A percentile compares a stretch with the other conserved stretches of the same genome.
Evolutionary conservation across 2,329 filamentous ascomycete species (phyloP).

Genomic region (Teratosphaeria nubilosa): DNA sequence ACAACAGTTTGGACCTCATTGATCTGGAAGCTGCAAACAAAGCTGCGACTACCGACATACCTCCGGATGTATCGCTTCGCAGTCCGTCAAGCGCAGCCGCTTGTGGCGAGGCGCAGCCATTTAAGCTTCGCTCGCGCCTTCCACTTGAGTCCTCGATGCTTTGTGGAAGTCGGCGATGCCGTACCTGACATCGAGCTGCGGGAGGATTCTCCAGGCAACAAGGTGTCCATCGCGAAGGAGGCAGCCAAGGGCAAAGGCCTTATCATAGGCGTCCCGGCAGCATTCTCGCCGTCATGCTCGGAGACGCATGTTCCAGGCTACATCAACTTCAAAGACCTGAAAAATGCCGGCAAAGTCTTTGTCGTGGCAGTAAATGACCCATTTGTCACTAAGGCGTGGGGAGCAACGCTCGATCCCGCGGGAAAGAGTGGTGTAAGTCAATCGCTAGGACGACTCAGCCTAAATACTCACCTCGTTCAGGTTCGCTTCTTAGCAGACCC

Average conservation of each 20-base stretch:
- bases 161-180: slow-evolving; percentile 68
- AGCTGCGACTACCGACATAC: not conserved
- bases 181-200: slow-evolving; percentile 70
- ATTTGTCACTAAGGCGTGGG: slow-evolving; percentile 96
- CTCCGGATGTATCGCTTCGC: not conserved
- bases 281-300: slow-evolving; percentile 28
- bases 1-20: not conserved
- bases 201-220: slow-evolving; percentile 81
- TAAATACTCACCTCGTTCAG: slow-evolving; percentile 33
- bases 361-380: slow-evolving; percentile 85
- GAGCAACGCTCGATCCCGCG: slow-evolving; percentile 61
- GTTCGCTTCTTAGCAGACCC: slow-evolving; percentile 86
- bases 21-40: not conserved
- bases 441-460: not conserved
- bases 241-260: slow-evolving; percentile 62
- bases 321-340: slow-evolving; percentile 67
- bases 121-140: slow-evolving; percentile 35
- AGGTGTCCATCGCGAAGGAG: slow-evolving; percentile 76
- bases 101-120: not conserved
- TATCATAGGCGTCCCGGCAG: slow-evolving; percentile 68
- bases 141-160: slow-evolving; percentile 51
- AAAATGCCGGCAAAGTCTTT: slow-evolving; percentile 73
- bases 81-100: not conserved
- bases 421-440: slow-evolving; percentile 61
- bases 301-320: slow-evolving; percentile 74